Conservation (phyloP, 441 rosid species). For the Metrosideros polymorpha region DNA sequence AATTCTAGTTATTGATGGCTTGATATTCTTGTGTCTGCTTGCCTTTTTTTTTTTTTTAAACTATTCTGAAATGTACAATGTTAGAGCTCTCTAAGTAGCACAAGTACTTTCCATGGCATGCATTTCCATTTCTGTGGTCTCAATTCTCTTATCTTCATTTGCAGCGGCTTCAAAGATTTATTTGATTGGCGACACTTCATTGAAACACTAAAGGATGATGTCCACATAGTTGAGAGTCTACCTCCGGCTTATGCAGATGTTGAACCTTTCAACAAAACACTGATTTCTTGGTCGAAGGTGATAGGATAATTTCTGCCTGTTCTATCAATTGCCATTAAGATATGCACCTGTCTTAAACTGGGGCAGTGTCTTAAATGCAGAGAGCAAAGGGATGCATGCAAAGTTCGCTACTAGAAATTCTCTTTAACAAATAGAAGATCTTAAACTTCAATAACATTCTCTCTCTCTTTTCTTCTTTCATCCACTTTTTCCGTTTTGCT, state of each 20-base stretch:
- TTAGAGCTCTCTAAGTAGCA: neutral
- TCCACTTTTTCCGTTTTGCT: neutral
- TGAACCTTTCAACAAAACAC: slow-evolving; percentile 65
- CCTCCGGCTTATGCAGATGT: slow-evolving; percentile 45
- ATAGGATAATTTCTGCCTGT: neutral
- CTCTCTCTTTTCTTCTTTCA: neutral
- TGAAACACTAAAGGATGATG: slow-evolving; percentile 58
- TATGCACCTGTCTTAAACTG: neutral
- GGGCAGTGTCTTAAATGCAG: neutral
- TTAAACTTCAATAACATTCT: neutral
- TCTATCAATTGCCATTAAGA: neutral
- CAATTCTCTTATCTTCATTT: neutral
- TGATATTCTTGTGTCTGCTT: neutral
- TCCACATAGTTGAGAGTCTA: slow-evolving; percentile 67
- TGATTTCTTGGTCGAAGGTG: slow-evolving; percentile 92
- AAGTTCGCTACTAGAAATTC: neutral
- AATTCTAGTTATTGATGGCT: neutral
- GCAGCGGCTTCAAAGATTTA: slow-evolving; percentile 86
- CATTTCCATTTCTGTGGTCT: neutral
- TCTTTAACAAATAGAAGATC: neutral
- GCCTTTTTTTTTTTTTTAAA: neutral
- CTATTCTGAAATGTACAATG: neutral
- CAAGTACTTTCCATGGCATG: neutral
- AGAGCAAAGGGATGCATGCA: neutral
- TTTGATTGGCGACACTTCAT: slow-evolving; percentile 91